Base-by-base conservation (phyloP, 768 basidiomycete species). In the Rhizopogon roseolus region DNA sequence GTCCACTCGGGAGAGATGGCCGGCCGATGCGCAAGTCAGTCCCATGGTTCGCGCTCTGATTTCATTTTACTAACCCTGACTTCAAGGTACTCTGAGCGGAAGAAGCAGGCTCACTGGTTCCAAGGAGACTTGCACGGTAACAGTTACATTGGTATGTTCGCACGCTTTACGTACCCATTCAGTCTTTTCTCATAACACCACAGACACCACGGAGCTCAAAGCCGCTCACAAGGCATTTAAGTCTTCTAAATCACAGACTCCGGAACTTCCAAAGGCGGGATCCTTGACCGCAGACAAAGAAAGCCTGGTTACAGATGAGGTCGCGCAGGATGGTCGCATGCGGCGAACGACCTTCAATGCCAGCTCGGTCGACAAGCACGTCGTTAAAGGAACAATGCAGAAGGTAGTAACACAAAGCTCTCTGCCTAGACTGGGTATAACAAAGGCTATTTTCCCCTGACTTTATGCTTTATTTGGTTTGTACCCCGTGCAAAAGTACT, bases 21-120 rank as follows among this genome's bases (percentile, higher is more conserved):
- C 75, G 77, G 19, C 85, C 86, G 1, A 64, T 79, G 50, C 77
- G 85, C 63, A 86, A 77, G 88, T 88, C 54, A 45, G 80, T 66
- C 25, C 38, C 9, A 22, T 44, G 49, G 55, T 48, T 32, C 14
- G 29, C n/a, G 17, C 34, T 45, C 48, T 41, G 5, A 22, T 22
- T 28, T 39, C 40, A 17, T n/a, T 28, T 5, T 25, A 39, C 50
- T 53, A 29, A 45, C 36, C 27, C 32, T 16, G 45, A 13, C 51
- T 41, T n/a, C 39, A 52, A 81, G 83, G 60, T 85, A 76, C 60
- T 87, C 86, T 1, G 82, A 87, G 55, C 73, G 77, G 57, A 74
- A 48, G 46, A 48, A 73, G 34, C 61, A 69, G 40, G 76, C 77
- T 27, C 84, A 86, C 53, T 88, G 86, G 86, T 85, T 86, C 60